phyloP scores from a whole-genome alignment of 352 stramenopile genomes.

The Globisporangium echinulatum region DNA sequence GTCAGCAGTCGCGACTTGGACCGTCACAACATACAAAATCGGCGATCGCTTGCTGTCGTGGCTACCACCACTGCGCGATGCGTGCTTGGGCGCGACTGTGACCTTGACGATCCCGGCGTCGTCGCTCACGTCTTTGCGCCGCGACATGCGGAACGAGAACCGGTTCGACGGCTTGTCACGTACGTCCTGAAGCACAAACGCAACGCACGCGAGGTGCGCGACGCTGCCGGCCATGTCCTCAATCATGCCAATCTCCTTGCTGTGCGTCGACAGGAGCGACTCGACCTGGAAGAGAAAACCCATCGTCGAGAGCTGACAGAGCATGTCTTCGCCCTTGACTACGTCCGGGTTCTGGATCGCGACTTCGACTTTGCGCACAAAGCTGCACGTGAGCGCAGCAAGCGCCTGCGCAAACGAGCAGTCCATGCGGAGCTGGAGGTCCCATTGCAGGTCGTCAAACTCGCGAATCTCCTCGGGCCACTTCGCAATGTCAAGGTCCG shows the following conservation, averaged over 20 bases:
- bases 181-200: slow-evolving; percentile 83
- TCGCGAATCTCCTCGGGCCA: slow-evolving; percentile 78
- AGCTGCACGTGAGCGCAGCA: slow-evolving; percentile 64
- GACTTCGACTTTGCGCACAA: slow-evolving; percentile 84
- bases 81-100: slow-evolving; percentile 46
- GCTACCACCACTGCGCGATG: slow-evolving; percentile 9
- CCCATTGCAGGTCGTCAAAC: slow-evolving; percentile 83
- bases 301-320: slow-evolving; percentile 77
- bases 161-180: slow-evolving; percentile 80
- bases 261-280: slow-evolving; percentile 91
- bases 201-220: slow-evolving; percentile 76
- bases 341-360: slow-evolving; percentile 75
- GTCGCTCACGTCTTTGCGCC: slow-evolving; percentile 67
- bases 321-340: slow-evolving; percentile 67
- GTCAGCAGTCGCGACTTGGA: slow-evolving; percentile 71
- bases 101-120: slow-evolving; percentile 79
- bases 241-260: slow-evolving; percentile 96
- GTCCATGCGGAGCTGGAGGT: slow-evolving; percentile 82
- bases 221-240: slow-evolving; percentile 86
- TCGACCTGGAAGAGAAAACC: slow-evolving; percentile 90
- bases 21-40: slow-evolving; percentile 81
- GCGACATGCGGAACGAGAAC: slow-evolving; percentile 84
- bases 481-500: slow-evolving; percentile 63
- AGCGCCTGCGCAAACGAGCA: slow-evolving; percentile 71
- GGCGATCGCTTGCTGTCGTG: slow-evolving; percentile 42